These are phyloP conservation scores for Diplodia scrobiculata DNA, from an alignment of 2,329 filamentous ascomycete genomes.

Conservation along the genomic window DNA sequence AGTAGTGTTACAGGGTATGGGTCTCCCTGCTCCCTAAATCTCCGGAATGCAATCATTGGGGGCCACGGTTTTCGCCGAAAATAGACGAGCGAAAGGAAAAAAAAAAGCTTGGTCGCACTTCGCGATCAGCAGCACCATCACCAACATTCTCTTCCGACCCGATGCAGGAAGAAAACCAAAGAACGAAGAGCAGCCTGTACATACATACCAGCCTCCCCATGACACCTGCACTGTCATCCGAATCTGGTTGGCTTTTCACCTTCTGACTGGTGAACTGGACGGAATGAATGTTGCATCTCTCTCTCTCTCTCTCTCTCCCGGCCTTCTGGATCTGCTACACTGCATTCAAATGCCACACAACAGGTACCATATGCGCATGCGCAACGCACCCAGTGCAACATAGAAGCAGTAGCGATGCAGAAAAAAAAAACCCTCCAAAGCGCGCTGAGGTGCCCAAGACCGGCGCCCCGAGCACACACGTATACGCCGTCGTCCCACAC, in stretches of 20 bases:
- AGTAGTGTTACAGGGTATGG: constrained; percentile 10
- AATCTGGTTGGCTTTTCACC: background rate
- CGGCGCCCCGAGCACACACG: background rate
- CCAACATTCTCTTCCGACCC: background rate
- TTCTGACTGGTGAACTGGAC: background rate
- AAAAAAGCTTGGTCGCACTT: background rate
- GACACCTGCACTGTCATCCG: background rate
- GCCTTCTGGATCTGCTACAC: background rate
- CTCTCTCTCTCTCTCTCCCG: background rate
- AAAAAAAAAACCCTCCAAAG: no score
- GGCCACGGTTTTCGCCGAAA: background rate
- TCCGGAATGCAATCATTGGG: background rate
- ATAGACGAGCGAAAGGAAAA: background rate
- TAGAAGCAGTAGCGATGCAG: background rate
- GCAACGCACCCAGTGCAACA: background rate
- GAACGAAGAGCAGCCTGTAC: background rate
- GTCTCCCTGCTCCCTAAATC: constrained; percentile 10
- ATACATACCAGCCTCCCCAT: background rate
- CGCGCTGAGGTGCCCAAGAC: background rate
- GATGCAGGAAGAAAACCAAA: background rate
- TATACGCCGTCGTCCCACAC: background rate
- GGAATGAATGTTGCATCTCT: background rate
- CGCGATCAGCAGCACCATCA: background rate
- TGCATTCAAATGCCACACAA: background rate
- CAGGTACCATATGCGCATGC: background rate